A percentile compares a stretch with the other conserved stretches of the same genome.
Conservation (phyloP, 1,284 basidiomycete species). For the Peniophora sp. region DNA sequence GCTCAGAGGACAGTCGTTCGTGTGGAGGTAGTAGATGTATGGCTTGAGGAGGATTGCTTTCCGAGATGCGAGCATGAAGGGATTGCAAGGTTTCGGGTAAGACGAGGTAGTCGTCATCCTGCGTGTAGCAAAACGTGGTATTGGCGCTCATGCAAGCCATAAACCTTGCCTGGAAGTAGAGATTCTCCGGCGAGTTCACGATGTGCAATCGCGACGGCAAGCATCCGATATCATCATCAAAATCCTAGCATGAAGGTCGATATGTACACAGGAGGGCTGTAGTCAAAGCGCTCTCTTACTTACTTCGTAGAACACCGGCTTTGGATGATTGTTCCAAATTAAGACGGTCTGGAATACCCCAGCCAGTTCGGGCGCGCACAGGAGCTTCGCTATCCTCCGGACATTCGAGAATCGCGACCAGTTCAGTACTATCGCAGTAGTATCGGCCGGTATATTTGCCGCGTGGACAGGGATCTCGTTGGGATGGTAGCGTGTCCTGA, state of each 20-base stretch:
- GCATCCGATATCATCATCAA: constrained; percentile 35
- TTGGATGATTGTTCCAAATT: constrained; percentile 60
- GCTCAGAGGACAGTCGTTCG: constrained; percentile 46
- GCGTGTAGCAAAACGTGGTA: constrained; percentile 55
- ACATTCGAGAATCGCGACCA: constrained; percentile 61
- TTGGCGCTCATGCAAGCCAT: constrained; percentile 45
- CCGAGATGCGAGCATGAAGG: constrained; percentile 31
- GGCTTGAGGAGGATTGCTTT: constrained; percentile 18
- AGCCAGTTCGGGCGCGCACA: constrained; percentile 43
- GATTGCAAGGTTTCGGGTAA: constrained; percentile 46
- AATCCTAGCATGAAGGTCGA: constrained; percentile 30
- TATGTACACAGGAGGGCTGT: constrained; percentile 1
- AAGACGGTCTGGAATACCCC: constrained; percentile 40
- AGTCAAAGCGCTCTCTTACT: constrained; percentile 9
- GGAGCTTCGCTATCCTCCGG: constrained; percentile 38
- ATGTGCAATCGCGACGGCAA: constrained; percentile 37
- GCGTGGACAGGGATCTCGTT: not conserved
- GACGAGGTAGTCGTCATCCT: constrained; percentile 64
- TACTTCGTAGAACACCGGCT: constrained; percentile 33
- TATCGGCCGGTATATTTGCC: constrained; percentile 19
- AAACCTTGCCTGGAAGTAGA: constrained; percentile 61
- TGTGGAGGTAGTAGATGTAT: constrained; percentile 55
- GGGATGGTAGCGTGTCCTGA: too few relatives aligned
- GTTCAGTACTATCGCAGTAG: constrained; percentile 54
- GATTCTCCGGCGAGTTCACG: constrained; percentile 49